These are phyloP conservation scores for Diplocarpon rosae DNA, from an alignment of 2,329 filamentous ascomycete species.

Conservation along the genomic window DNA sequence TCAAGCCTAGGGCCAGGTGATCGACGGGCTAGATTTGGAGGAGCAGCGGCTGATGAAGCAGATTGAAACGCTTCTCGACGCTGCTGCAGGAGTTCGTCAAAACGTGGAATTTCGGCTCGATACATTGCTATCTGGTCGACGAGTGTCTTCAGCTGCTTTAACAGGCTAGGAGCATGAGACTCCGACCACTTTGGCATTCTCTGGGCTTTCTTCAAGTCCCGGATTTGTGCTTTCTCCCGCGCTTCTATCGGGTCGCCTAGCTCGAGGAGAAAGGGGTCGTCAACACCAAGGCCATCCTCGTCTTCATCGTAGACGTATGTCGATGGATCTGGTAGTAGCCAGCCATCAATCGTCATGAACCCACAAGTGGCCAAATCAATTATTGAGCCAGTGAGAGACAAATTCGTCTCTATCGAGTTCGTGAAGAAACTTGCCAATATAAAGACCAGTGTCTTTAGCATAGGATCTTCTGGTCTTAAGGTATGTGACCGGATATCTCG, in stretches of 20 bases:
- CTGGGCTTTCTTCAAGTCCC: slow-evolving; percentile 40
- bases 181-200: slow-evolving; percentile 42
- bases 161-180: slow-evolving; percentile 40
- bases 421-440: slow-evolving; percentile 73
- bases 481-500: slow-evolving; percentile 50
- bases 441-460: slow-evolving; percentile 55
- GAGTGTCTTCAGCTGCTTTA: slow-evolving; percentile 47
- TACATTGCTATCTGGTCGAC: slow-evolving; percentile 52
- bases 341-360: slow-evolving; percentile 78
- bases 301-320: slow-evolving; percentile 46
- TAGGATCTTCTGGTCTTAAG: slow-evolving; percentile 49
- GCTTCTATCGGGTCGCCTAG: slow-evolving; percentile 24
- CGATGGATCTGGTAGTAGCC: slow-evolving; percentile 68
- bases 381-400: slow-evolving; percentile 75
- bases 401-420: slow-evolving; percentile 84
- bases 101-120: slow-evolving; percentile 54
- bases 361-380: slow-evolving; percentile 76
- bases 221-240: slow-evolving; percentile 34
- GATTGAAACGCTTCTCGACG: slow-evolving; percentile 53
- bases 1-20: slow-evolving; percentile 32
- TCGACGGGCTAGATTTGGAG: slow-evolving; percentile 20
- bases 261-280: slow-evolving; percentile 25
- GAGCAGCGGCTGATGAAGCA: slow-evolving; percentile 32
- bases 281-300: slow-evolving; percentile 29
- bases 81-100: slow-evolving; percentile 59